phyloP scores from a whole-genome alignment of 2,329 filamentous ascomycete genomes.

The Fusarium oxysporum region DNA sequence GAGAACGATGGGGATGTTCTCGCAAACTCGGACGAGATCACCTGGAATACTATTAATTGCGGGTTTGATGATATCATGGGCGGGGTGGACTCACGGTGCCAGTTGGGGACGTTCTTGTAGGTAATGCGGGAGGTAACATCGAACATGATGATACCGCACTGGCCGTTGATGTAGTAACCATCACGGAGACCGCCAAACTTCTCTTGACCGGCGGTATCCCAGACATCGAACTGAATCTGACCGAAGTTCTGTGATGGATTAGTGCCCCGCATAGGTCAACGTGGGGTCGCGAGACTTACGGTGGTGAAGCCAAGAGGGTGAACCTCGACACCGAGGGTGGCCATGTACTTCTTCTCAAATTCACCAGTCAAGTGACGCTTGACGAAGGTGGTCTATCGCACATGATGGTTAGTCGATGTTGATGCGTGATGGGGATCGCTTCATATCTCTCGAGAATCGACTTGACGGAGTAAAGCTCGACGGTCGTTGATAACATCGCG shows the following conservation, averaged over 20 bases:
- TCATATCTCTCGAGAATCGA: constrained; percentile 23
- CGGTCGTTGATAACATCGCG: constrained; percentile 37
- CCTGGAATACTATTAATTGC: constrained; percentile 62
- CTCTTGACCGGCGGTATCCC: constrained; percentile 99
- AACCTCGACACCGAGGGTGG: constrained; percentile 98
- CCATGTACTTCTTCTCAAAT: constrained; percentile 99
- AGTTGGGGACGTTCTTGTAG: constrained; percentile 99
- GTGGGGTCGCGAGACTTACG: constrained; percentile 70
- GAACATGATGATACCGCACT: constrained; percentile 99
- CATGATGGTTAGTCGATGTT: constrained; percentile 35
- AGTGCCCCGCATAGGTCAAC: constrained; percentile 41
- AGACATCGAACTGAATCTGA: constrained; percentile 98
- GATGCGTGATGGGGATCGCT: constrained; percentile 16
- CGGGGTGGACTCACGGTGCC: constrained; percentile 85
- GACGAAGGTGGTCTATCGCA: constrained; percentile 95
- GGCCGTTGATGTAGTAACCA: constrained; percentile 99
- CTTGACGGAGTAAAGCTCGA: constrained; percentile 42
- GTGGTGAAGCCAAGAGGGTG: constrained; percentile 98
- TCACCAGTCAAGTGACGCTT: constrained; percentile 99
- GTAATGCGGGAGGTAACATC: constrained; percentile 99
- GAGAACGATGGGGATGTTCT: constrained; percentile 98
- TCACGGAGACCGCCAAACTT: constrained; percentile 99
- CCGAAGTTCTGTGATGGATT: constrained; percentile 80
- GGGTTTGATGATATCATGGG: background rate
- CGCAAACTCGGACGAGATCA: constrained; percentile 98